Evolutionary conservation across 345 rosid genomes (phyloP).

Genomic region (Salix purpurea): DNA sequence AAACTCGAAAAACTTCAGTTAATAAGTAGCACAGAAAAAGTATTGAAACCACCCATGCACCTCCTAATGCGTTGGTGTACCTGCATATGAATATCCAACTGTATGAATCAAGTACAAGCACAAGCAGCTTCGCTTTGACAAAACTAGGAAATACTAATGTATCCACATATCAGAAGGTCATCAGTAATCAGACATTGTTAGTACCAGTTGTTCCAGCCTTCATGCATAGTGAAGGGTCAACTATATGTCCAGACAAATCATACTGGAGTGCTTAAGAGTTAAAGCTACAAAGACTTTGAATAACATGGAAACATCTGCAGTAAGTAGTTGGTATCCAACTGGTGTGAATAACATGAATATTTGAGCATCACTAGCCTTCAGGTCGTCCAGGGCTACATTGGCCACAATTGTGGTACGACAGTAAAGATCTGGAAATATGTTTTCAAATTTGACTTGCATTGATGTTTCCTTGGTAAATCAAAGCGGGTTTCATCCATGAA

Average conservation of each 20-base stretch:
- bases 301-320: not conserved
- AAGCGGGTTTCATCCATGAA: not conserved
- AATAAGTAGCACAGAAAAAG: constrained; percentile 66
- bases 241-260: too few species aligned
- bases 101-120: not conserved
- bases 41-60: constrained; percentile 71
- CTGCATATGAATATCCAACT: constrained; percentile 35
- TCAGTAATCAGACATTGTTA: not conserved
- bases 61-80: constrained; percentile 92
- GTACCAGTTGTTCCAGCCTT: not conserved
- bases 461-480: not conserved
- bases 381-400: not conserved
- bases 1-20: constrained; percentile 82
- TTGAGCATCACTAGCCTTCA: not conserved
- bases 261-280: too few species aligned
- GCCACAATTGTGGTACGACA: not conserved
- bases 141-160: not conserved
- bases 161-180: not conserved
- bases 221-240: too few species aligned
- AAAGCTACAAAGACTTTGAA: not conserved
- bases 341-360: not conserved
- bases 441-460: not conserved
- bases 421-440: not conserved
- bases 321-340: not conserved
- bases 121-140: not conserved